Evolutionary conservation across 225 moss, liverwort and hornwort genomes (phyloP).

Genomic region (Rhytidiadelphus loreus): DNA sequence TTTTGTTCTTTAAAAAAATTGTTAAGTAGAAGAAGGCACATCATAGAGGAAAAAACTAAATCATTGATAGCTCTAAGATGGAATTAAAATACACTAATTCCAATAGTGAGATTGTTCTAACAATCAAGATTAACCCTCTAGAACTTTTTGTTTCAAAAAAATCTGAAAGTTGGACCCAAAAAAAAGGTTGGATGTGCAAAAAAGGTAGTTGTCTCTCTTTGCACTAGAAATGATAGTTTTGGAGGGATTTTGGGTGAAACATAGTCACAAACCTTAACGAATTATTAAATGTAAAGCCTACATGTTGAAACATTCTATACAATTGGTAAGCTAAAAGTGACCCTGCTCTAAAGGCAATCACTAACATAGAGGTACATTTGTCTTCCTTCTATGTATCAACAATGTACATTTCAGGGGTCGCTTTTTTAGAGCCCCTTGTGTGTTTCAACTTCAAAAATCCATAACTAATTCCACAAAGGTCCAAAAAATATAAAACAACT

Average conservation of each 20-base stretch:
- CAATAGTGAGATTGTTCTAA: too few relatives aligned
- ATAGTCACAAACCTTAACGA: not conserved
- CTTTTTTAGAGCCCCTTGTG: not conserved
- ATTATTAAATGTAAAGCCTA: not conserved
- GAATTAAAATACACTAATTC: too few relatives aligned
- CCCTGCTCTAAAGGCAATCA: too few relatives aligned
- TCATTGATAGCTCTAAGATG: too few relatives aligned
- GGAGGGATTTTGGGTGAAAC: not conserved
- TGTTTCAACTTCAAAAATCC: not conserved
- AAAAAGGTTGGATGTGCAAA: not conserved
- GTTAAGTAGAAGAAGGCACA: too few relatives aligned
- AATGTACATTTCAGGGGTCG: accelerated
- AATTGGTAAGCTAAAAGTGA: too few relatives aligned
- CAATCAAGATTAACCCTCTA: too few relatives aligned
- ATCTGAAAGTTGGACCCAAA: too few relatives aligned
- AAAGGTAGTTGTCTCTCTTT: not conserved
- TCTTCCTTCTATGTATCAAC: too few relatives aligned
- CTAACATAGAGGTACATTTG: not conserved
- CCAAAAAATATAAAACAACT: not conserved
- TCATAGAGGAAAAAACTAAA: too few relatives aligned
- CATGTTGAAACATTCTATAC: not conserved
- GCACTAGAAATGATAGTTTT: not conserved
- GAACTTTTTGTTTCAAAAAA: too few relatives aligned
- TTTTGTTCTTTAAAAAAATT: too few relatives aligned
- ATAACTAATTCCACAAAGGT: not conserved